Conservation (phyloP, 73 alveolate genomes). For the Paraurostyla sp. region DNA sequence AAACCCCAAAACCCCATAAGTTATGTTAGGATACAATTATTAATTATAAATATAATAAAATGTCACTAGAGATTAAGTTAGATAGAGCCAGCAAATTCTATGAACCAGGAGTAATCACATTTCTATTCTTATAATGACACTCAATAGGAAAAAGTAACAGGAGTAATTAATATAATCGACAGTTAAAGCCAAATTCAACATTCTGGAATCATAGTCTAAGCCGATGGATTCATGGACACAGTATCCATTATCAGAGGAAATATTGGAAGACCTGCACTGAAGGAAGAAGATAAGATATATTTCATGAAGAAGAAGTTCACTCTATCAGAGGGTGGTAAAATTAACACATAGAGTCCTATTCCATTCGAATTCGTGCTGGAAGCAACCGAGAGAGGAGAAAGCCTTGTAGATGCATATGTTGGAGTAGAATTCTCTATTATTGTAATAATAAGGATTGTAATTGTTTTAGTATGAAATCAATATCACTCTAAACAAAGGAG, state of each 20-base stretch:
- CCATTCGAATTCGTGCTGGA: conserved; percentile 70
- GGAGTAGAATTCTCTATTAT: conserved; percentile 80
- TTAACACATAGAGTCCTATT: conserved; percentile 3
- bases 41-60: neutral
- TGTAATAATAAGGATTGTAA: neutral
- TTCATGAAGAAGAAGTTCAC: conserved; percentile 67
- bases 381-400: conserved; percentile 62
- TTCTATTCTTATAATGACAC: neutral
- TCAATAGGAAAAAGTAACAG: conserved; percentile 58
- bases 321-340: conserved; percentile 47
- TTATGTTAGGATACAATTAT: neutral
- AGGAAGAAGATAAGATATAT: conserved; percentile 64
- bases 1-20: conserved; percentile 39
- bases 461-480: conserved; percentile 56
- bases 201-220: conserved; percentile 51
- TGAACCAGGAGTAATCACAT: conserved; percentile 67
- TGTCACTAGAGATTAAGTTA: conserved; percentile 61
- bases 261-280: conserved; percentile 69
- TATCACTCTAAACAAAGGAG: conserved; percentile 55
- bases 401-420: conserved; percentile 66
- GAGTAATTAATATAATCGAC: conserved; percentile 34
- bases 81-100: conserved; percentile 72
- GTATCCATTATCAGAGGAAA: conserved; percentile 71
- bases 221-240: conserved; percentile 72
- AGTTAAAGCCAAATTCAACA: conserved; percentile 31